Base-by-base conservation (phyloP, 108 stramenopile species). In the Bacterosira constricta region DNA sequence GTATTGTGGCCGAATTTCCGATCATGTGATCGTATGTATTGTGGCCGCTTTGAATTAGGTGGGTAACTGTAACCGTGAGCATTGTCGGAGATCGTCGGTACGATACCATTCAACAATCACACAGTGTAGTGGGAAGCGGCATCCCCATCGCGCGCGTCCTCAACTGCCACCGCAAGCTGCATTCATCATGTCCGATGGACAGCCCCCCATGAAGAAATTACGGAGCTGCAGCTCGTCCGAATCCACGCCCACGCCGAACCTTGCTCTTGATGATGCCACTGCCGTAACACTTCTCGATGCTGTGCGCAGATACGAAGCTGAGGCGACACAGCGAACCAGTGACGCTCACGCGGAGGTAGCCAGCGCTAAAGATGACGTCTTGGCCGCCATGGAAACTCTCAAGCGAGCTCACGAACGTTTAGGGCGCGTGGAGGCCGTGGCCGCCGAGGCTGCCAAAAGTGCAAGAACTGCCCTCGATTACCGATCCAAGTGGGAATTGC, bases 171-270 rank as follows among this genome's bases (percentile, higher is more conserved):
- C 6, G 50, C 23, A 26, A 51, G 18, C 50, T 10, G 25, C 6
- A 26, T 10, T 1, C 53, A 54, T 31, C 23, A 54, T 54, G 59
- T 27, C 59, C 8, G 35, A 55, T 51, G 32, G 6, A 11, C 54
- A 29, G 5, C 62, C 51, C 18, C 35, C 52, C 51, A 18, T 23
- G 12, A 65, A 71, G 30, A 71, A 72, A 42, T 41, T 71, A 11
- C 50, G 70, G 9, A 71, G 70, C 51, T 71, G 70, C 70, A 55
- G 53, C 70, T 65, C 69, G 31, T 71, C 76, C 17, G 66, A 73
- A 42, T 63, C 62, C 53, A 60, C 63, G 8, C 25, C 51, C 1
- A 6, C 27, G 26, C 51, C 53, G 62, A 27, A 31, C 51, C 36
- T 27, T 12, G 12, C 66, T 27, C 37, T 55, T n/a, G 66, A 55